Conservation (phyloP, 805 yeast genomes). For the Wickerhamiella hasegawae region DNA sequence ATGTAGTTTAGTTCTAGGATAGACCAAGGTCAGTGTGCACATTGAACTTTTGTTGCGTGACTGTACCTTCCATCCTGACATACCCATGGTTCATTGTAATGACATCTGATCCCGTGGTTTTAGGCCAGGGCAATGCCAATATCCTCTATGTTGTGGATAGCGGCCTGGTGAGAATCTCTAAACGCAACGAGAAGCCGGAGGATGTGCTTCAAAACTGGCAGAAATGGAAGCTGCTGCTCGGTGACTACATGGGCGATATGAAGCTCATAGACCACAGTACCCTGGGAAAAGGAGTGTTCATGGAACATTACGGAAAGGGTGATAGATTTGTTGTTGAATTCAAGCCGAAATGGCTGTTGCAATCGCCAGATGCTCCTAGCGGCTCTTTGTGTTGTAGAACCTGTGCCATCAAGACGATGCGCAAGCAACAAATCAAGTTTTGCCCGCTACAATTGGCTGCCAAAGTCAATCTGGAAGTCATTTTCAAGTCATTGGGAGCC, state of each 20-base stretch:
- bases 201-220: conserved; percentile 20
- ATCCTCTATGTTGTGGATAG: conserved; percentile 18
- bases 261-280: conserved; percentile 4
- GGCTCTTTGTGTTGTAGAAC: conserved; percentile 33
- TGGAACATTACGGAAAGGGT: conserved; percentile 14
- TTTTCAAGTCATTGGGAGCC: conserved; percentile 2
- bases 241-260: conserved; percentile 9
- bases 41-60: too few species aligned
- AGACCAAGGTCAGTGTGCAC: too few species aligned
- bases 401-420: conserved; percentile 33
- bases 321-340: conserved; percentile 27
- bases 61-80: too few species aligned
- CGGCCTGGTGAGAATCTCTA: conserved; percentile 22
- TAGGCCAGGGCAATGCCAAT: conserved; percentile 8
- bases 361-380: conserved; percentile 26
- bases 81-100: too few species aligned
- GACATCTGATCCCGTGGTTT: too few species aligned
- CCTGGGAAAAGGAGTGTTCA: conserved; percentile 7
- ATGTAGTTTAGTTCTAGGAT: too few species aligned
- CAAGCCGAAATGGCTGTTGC: conserved; percentile 48
- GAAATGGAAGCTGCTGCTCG: conserved; percentile 10
- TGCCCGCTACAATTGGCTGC: conserved; percentile 33
- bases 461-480: conserved; percentile 9
- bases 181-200: conserved; percentile 23
- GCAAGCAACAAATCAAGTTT: conserved; percentile 23